A percentile compares a stretch with the other conserved stretches of the same genome.
Evolutionary conservation across 2,329 filamentous ascomycete genomes (phyloP).

Genomic region (Pseudogymnoascus pannorum): DNA sequence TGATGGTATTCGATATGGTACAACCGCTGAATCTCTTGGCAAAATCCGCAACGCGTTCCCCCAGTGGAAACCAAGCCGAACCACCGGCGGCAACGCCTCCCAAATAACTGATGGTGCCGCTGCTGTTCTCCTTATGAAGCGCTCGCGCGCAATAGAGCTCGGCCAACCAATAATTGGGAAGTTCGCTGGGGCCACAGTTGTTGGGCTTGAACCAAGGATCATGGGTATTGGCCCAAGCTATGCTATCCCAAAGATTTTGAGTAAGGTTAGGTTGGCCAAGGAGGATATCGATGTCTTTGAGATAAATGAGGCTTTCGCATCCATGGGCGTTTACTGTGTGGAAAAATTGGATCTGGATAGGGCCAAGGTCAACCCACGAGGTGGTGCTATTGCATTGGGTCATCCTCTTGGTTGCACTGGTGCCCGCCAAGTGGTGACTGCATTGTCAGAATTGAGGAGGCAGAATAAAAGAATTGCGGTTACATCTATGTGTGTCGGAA

Average conservation of each 20-base stretch:
- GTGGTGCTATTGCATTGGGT: constrained; percentile 88
- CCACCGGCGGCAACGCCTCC: constrained; percentile 91
- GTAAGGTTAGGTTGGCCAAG: constrained; percentile 72
- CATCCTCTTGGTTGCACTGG: constrained; percentile 93
- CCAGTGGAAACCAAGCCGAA: constrained; percentile 80
- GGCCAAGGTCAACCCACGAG: constrained; percentile 93
- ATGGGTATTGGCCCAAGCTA: constrained; percentile 94
- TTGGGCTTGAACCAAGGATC: constrained; percentile 81
- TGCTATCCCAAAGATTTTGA: constrained; percentile 83
- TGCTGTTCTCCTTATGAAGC: constrained; percentile 89
- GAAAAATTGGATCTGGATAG: constrained; percentile 74
- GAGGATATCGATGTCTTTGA: constrained; percentile 93
- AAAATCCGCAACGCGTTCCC: constrained; percentile 88
- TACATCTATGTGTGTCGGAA: constrained; percentile 93
- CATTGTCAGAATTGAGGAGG: constrained; percentile 81
- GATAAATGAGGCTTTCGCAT: constrained; percentile 98
- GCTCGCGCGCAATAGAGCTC: constrained; percentile 77
- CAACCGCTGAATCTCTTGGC: constrained; percentile 76
- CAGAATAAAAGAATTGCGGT: constrained; percentile 78
- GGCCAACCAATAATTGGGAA: constrained; percentile 86
- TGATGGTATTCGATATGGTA: constrained; percentile 76
- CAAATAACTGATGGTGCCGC: constrained; percentile 96
- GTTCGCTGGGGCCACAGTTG: constrained; percentile 74
- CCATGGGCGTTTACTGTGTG: constrained; percentile 88
- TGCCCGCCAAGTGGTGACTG: constrained; percentile 81